Evolutionary conservation across 1,139 yeast species (phyloP), one percentile per base, ranked within the genome.

Genomic region (Geotrichum siamense): DNA sequence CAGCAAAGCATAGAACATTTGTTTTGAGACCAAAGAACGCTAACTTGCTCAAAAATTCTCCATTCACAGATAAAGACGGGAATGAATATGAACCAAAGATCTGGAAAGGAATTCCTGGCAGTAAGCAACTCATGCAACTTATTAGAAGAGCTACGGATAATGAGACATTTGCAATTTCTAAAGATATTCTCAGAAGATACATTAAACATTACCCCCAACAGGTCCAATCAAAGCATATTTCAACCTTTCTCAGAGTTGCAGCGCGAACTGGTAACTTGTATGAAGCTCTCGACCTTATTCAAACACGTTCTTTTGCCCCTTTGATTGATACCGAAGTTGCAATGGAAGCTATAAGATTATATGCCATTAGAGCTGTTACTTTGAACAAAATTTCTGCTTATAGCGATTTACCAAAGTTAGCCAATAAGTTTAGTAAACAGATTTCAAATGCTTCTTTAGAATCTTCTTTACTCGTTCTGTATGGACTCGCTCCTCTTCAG

Each of bases 11-110:
- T 5, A 31, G 47, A 21, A 33, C 28, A 15, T 35, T 27, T 21
- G 49, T 47, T 12, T 44, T 47, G 28, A 43, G 49, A 33, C 47
- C 49, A 13, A 43, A 42, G 25, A 47, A 47, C 30, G 30, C 43
- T 4, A 32, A 38, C 17, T 27, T 43, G 29, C 36, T 47, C 37
- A 33, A 38, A 30, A 29, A 39, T 21, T 33, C 38, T 12, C 30
- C 41, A 32, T 27, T 43, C 31, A 35, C 45, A 13, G 49, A 47
- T 42, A 47, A 43, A 40, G 47, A 44, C 15, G 49, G 49, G 22
- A 38, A 40, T 27, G 21, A 33, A 12, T 38, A 40, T 22, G 22
- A 29, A 29, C 28, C 49, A 5, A 43, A 41, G 23, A 39, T 38
- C 15, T 38, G 46, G 42, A 38, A 36, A 25, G 45, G 47, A 16